Percentiles rank a stretch among this genome's conserved stretches.
phyloP scores from a whole-genome alignment of 306 rosid genomes.

The Pyrus betulifolia region DNA sequence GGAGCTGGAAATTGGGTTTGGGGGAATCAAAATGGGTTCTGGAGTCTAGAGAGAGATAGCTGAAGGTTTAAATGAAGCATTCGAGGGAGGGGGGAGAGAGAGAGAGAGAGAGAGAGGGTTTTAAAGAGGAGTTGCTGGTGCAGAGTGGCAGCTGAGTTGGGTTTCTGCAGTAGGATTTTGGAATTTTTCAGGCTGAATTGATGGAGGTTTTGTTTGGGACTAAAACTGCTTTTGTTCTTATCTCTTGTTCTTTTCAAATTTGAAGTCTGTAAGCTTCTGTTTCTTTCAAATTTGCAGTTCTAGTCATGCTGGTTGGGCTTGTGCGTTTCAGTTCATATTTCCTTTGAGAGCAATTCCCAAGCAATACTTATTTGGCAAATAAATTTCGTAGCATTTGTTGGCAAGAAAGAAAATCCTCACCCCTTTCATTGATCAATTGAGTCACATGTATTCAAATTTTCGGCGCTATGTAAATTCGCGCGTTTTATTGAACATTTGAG shows the following conservation, averaged over 20 bases:
- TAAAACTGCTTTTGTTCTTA: neutral
- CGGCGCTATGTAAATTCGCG: no score
- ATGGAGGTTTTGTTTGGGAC: neutral
- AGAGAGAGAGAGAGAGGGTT: neutral
- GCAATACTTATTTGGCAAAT: neutral
- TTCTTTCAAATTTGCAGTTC: neutral
- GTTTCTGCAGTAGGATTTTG: neutral
- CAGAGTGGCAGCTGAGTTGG: neutral
- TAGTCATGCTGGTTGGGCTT: neutral
- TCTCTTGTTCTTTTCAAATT: neutral
- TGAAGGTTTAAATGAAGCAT: neutral
- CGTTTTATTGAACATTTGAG: no score
- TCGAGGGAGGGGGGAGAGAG: neutral
- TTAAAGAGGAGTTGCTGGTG: neutral
- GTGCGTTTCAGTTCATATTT: neutral
- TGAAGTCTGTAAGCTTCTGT: neutral
- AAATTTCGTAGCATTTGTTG: neutral
- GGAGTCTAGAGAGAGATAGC: neutral
- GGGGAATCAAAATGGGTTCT: neutral
- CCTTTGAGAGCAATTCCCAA: neutral
- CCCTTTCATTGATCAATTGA: neutral
- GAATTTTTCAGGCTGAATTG: neutral
- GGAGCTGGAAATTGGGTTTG: neutral
- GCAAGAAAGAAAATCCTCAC: neutral
- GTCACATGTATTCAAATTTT: no score